phyloP scores from a whole-genome alignment of 345 rosid genomes.

The rapeseed (Brassica napus) region Da-Ae NC_063449.1:26175501-26176000 shows the following conservation, averaged over 20 bases:
- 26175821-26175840: slow-evolving; percentile 45
- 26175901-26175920: slow-evolving; percentile 47
- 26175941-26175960: slow-evolving; percentile 40
- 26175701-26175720: slow-evolving; percentile 41
- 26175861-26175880: slow-evolving; percentile 41
- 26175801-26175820: slow-evolving; percentile 54
- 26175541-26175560: slow-evolving; percentile 49
- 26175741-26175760: slow-evolving; percentile 79
- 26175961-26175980: slow-evolving; percentile 53
- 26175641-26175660: slow-evolving; percentile 43
- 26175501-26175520: slow-evolving; percentile 54
- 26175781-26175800: slow-evolving; percentile 63
- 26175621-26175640: slow-evolving; percentile 59
- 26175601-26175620: slow-evolving; percentile 69
- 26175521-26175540: slow-evolving; percentile 76
- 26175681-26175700: slow-evolving; percentile 43
- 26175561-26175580: slow-evolving; percentile 65
- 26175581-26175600: slow-evolving; percentile 69
- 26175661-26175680: slow-evolving; percentile 16
- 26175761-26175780: slow-evolving; percentile 76
- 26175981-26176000: slow-evolving; percentile 51
- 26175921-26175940: slow-evolving; percentile 52
- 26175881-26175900: slow-evolving; percentile 49
- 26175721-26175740: slow-evolving; percentile 52
- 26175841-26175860: slow-evolving; percentile 54